Conservation (phyloP, 345 rosid genomes). For the Populus tremula region DNA sequence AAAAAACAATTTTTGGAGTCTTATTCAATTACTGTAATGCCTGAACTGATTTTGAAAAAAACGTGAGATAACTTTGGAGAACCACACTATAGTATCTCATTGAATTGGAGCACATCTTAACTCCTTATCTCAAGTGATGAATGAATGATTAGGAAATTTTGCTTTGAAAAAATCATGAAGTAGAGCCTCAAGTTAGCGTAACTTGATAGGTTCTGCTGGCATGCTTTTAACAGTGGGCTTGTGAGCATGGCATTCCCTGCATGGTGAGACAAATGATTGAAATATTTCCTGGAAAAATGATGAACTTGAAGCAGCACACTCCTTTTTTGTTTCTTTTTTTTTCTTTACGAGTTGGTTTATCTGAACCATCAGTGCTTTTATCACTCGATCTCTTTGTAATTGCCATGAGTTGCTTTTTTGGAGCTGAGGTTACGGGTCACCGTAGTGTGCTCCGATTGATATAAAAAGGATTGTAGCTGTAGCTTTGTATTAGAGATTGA, state of each 20-base stretch:
- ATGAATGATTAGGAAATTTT: neutral
- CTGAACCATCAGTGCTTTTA: neutral
- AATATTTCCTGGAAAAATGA: conserved; percentile 29
- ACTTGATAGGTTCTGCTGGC: conserved; percentile 5
- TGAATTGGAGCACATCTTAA: neutral
- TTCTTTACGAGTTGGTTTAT: conserved; percentile 13
- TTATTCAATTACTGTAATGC: conserved; percentile 9
- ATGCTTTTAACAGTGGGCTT: conserved; percentile 19
- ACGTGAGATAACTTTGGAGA: neutral
- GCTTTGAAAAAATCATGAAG: neutral
- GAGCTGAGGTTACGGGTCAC: conserved; percentile 7
- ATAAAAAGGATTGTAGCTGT: conserved; percentile 14
- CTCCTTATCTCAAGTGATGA: neutral
- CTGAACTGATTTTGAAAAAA: neutral
- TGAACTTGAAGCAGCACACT: conserved; percentile 18
- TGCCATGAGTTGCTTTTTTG: conserved; percentile 11
- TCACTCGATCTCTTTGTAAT: conserved; percentile 9
- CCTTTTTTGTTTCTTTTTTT: conserved; percentile 28
- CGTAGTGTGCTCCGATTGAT: conserved; percentile 13
- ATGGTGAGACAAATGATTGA: conserved; percentile 35
- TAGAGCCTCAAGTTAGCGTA: neutral
- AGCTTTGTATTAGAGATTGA: conserved; percentile 16
- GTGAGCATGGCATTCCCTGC: conserved; percentile 39
- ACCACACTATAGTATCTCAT: neutral
- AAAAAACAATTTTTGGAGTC: neutral